phyloP scores from a whole-genome alignment of 371 early-diverging fungal genomes.

The Scutellospora calospora region DNA sequence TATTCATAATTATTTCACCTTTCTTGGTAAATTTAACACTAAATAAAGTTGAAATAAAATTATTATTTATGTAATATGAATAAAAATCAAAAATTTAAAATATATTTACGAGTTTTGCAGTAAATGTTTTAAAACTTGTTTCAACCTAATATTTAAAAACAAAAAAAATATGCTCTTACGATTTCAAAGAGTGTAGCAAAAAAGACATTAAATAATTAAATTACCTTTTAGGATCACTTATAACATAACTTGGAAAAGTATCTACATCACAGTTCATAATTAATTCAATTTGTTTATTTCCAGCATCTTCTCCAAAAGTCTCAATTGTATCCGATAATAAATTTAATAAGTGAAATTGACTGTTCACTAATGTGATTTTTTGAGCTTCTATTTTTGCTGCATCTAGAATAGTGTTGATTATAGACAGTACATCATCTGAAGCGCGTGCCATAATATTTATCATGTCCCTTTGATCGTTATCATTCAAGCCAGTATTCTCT shows the following conservation, averaged over 20 bases:
- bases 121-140: conserved; percentile 29
- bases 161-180: neutral
- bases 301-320: conserved; percentile 51
- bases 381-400: conserved; percentile 67
- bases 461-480: conserved; percentile 53
- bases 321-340: conserved; percentile 59
- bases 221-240: conserved; percentile 48
- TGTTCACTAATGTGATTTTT: conserved; percentile 56
- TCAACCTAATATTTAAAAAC: conserved; percentile 18
- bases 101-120: conserved; percentile 36
- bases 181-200: too few relatives aligned
- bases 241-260: conserved; percentile 37
- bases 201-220: too few relatives aligned
- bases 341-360: conserved; percentile 56
- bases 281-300: conserved; percentile 48
- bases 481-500: conserved; percentile 52
- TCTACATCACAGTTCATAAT: conserved; percentile 50
- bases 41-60: neutral
- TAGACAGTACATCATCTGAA: conserved; percentile 56
- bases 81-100: too few relatives aligned
- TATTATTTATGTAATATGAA: too few relatives aligned
- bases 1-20: conserved; percentile 18
- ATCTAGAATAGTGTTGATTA: conserved; percentile 67
- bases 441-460: conserved; percentile 56
- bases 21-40: conserved; percentile 31